phyloP scores from a whole-genome alignment of 2,329 filamentous ascomycete species.

The Aspergillus alliaceus region DNA sequence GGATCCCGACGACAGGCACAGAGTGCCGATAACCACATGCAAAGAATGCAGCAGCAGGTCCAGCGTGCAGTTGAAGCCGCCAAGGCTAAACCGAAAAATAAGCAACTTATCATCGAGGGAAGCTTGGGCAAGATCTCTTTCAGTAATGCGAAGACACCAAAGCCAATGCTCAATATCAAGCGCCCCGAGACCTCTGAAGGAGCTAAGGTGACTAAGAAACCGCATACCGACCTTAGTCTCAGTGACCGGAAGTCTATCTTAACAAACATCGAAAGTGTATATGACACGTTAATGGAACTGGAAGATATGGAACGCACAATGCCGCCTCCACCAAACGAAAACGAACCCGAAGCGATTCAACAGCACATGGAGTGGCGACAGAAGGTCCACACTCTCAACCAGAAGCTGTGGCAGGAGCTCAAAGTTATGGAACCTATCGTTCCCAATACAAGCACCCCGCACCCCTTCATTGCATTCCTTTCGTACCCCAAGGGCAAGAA shows the following conservation, averaged over 20 bases:
- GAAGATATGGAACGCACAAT: conserved; percentile 88
- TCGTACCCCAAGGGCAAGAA: conserved; percentile 96
- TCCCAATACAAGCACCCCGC: conserved; percentile 64
- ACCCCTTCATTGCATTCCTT: conserved; percentile 95
- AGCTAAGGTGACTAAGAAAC: conserved; percentile 49
- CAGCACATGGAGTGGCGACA: conserved; percentile 78
- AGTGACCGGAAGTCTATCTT: conserved; percentile 81
- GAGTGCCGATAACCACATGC: conserved; percentile 93
- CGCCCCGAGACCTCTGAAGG: conserved; percentile 70
- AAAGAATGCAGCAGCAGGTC: conserved; percentile 98
- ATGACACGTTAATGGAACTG: conserved; percentile 84
- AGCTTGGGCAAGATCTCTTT: conserved; percentile 98
- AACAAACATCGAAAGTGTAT: conserved; percentile 84
- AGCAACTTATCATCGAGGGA: conserved; percentile 92
- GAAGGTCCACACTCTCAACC: conserved; percentile 69
- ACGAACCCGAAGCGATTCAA: conserved; percentile 68
- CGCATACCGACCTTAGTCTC: conserved; percentile 53
- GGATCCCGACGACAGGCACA: conserved; percentile 70
- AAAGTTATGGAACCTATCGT: conserved; percentile 93
- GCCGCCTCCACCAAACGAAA: conserved; percentile 65
- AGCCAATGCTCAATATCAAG: conserved; percentile 93
- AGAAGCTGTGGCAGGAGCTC: conserved; percentile 78
- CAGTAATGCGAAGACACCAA: conserved; percentile 96
- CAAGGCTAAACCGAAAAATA: conserved; percentile 96
- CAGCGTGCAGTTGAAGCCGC: conserved; percentile 95